Evolutionary conservation across 495 filamentous ascomycete genomes (phyloP).

Genomic region (Sporormia fimetaria): DNA sequence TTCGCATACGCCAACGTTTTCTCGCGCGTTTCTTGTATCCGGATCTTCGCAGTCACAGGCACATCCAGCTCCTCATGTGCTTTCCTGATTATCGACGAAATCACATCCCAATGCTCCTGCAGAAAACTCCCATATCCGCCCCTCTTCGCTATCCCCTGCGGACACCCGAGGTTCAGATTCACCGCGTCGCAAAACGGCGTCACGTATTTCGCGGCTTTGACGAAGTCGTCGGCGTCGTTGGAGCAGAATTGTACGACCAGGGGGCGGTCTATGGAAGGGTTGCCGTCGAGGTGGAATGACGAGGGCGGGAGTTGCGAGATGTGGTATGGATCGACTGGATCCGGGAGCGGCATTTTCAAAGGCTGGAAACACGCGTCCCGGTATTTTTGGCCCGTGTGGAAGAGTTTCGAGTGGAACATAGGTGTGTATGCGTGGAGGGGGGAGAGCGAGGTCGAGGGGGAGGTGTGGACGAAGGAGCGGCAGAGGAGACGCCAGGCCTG

Average conservation of each 20-base stretch:
- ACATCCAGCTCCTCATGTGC: slow-evolving; percentile 60
- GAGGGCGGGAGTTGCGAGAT: slow-evolving; percentile 5
- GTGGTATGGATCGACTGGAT: slow-evolving; percentile 13
- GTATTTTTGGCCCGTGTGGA: slow-evolving; percentile 60
- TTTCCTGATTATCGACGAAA: slow-evolving; percentile 65
- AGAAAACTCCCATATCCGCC: slow-evolving; percentile 90
- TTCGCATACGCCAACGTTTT: slow-evolving; percentile 79
- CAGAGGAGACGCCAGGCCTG: slow-evolving; percentile 94
- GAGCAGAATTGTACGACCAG: slow-evolving; percentile 96
- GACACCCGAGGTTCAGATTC: slow-evolving; percentile 95
- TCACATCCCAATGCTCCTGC: slow-evolving; percentile 81
- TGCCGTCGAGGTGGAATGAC: slow-evolving; percentile 59
- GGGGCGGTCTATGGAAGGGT: slow-evolving; percentile 69
- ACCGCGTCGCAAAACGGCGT: slow-evolving; percentile 85
- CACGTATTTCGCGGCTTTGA: slow-evolving; percentile 63
- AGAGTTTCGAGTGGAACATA: slow-evolving; percentile 89
- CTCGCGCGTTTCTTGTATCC: slow-evolving; percentile 78
- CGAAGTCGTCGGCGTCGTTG: slow-evolving; percentile 67
- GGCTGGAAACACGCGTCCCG: slow-evolving; percentile 69
- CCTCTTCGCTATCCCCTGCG: slow-evolving; percentile 83
- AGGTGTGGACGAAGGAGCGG: slow-evolving; percentile 80
- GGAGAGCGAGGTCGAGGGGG: slow-evolving; percentile 43
- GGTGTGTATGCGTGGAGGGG: slow-evolving; percentile 26
- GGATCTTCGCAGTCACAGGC: slow-evolving; percentile 90
- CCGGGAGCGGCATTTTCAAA: slow-evolving; percentile 36